Conservation (phyloP, 2,329 filamentous ascomycete species). For the Salinomyces thailandicus region DNA sequence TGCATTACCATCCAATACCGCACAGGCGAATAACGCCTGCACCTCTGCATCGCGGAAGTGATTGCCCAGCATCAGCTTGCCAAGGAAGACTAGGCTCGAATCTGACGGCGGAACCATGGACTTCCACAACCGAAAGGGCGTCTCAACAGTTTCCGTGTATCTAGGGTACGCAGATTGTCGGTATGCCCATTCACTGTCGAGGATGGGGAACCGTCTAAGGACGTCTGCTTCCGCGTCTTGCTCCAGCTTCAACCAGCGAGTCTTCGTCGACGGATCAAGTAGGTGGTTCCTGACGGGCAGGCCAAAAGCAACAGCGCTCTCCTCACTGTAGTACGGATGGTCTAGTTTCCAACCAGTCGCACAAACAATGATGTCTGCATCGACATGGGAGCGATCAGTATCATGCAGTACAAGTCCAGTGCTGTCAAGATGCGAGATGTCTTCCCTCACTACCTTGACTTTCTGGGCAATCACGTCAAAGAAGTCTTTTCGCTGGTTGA, state of each 20-base stretch:
- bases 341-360: slow-evolving; percentile 10
- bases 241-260: slow-evolving; percentile 3
- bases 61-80: slow-evolving; percentile 17
- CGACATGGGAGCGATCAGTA: not conserved
- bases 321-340: slow-evolving; percentile 3
- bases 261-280: not conserved
- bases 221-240: slow-evolving; percentile 6
- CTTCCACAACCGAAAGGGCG: slow-evolving; percentile 10
- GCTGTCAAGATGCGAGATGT: slow-evolving; percentile 3
- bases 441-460: slow-evolving; percentile 7
- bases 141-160: not conserved
- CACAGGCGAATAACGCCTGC: slow-evolving; percentile 22
- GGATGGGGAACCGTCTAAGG: slow-evolving; percentile 1
- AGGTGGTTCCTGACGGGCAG: slow-evolving; percentile 3
- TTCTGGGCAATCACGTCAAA: slow-evolving; percentile 8
- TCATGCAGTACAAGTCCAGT: not conserved
- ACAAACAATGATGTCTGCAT: slow-evolving; percentile 9
- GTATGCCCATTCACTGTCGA: slow-evolving; percentile 1
- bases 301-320: slow-evolving; percentile 3
- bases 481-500: slow-evolving; percentile 9
- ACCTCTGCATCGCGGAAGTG: slow-evolving; percentile 19
- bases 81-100: slow-evolving; percentile 20
- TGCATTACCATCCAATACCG: slow-evolving; percentile 15
- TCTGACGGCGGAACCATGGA: slow-evolving; percentile 19
- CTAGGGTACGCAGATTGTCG: not conserved